Evolutionary conservation across 192 early-diverging fungal genomes (phyloP), one percentile per base, ranked within the genome.

Genomic region (Coemansia sp.): DNA sequence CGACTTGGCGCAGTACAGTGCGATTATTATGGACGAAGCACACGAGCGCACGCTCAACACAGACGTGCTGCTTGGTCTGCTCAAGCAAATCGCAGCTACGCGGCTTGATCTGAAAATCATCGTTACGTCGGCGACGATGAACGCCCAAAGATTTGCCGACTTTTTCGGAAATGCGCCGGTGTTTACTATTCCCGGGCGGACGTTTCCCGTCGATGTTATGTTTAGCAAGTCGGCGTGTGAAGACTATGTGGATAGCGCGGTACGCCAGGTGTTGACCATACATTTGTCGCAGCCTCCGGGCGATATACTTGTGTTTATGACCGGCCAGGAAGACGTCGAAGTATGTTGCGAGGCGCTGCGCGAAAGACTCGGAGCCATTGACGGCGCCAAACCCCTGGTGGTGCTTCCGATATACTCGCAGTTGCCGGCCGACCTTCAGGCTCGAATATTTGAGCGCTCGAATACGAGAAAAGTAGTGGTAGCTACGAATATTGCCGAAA

Each of bases 241-340:
- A 12, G 97, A 99, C 71, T 99, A 99, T 70, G 80, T 99, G 54
- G 94, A 99, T 68, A 89, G 93, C 37, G 93, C 96, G 0, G 72
- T 98, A 35, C 94, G 94, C 62, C 93, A 94, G 8, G 88, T 93
- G 16, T 89, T 99, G 86, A 93, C 95, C 58, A 95, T 99, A 55
- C 97, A 99, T 74, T 70, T 98, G 43, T 89, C 91, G 16, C 93
- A 99, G 82, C 89, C 93, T 3, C 83, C 91, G 1, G 97, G 97
- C 45, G 97, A 99, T 55, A 88, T 99, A 39, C 76, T 99, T 14
- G 78, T 99, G 7, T 99, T 99, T 63, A 85, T 99, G 76, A 97
- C 97, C 0, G 97, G 97, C 76, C 95, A 98, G 71, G 97, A 99
- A 83, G 97, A 99, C 72, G 98, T 99, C 41, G 97, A 99, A 74